Conservation (phyloP, 768 basidiomycete species). For the Clavaria fumosa region DNA sequence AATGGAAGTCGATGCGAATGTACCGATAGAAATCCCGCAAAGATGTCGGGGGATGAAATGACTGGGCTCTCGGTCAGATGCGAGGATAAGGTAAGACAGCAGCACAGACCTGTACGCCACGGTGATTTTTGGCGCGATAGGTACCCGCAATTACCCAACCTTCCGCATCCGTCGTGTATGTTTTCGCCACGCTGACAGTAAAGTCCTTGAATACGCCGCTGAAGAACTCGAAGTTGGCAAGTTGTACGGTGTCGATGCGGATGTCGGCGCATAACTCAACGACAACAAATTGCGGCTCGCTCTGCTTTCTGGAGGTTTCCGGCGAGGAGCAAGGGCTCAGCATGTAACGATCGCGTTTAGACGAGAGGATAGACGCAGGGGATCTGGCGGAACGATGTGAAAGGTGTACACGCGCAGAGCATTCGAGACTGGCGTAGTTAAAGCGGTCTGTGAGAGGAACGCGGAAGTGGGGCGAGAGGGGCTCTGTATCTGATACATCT, state of each 20-base stretch:
- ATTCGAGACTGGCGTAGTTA: slow-evolving; percentile 89
- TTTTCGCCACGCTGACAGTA: slow-evolving; percentile 73
- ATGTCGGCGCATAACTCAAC: slow-evolving; percentile 98
- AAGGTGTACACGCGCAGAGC: slow-evolving; percentile 82
- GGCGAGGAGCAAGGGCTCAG: slow-evolving; percentile 73
- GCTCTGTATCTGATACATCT: slow-evolving; percentile 16
- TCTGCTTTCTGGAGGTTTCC: too few relatives aligned
- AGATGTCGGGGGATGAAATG: slow-evolving; percentile 63
- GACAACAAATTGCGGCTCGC: slow-evolving; percentile 65
- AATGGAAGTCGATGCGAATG: slow-evolving; percentile 85
- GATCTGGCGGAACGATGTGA: slow-evolving; percentile 74
- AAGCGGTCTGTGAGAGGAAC: slow-evolving; percentile 76
- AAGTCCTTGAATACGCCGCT: slow-evolving; percentile 93
- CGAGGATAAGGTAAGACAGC: background rate
- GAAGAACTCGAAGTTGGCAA: slow-evolving; percentile 98
- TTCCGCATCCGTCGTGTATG: slow-evolving; percentile 42
- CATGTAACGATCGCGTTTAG: slow-evolving; percentile 92
- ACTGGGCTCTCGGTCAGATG: slow-evolving; percentile 22
- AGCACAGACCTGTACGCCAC: slow-evolving; percentile 71
- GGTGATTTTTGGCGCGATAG: slow-evolving; percentile 74
- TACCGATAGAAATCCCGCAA: slow-evolving; percentile 82
- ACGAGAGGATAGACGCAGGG: slow-evolving; percentile 67
- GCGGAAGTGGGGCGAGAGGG: slow-evolving; percentile 43
- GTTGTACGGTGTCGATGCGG: slow-evolving; percentile 86
- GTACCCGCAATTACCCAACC: slow-evolving; percentile 65